Evolutionary conservation across 2,329 filamentous ascomycete species (phyloP), one percentile per base, ranked within the genome.

Genomic region (Ophiostoma himal-ulmi): DNA sequence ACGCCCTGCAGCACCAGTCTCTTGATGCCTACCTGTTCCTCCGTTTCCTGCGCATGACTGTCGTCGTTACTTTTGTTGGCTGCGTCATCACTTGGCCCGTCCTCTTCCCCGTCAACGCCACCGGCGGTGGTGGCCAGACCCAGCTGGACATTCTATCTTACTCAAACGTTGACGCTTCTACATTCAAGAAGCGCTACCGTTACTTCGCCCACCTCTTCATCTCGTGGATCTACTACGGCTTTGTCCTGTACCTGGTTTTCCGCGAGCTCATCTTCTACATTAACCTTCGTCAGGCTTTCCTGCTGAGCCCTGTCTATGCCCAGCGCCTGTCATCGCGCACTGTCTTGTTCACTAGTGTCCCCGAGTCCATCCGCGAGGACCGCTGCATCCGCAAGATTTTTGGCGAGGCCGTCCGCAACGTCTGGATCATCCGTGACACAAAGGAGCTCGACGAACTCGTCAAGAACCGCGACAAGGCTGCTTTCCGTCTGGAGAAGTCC

Each of bases 231-330:
- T 98, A 92, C 80, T 93, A 91, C 79, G 87, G 87, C 65, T 98
- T 98, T 77, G 85, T 98, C 74, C 90, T 98, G 79, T 95, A 92
- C 80, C 91, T 93, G 75, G 88, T 99, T 70, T 93, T 93, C 52
- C 88, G 95, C 73, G 95, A 99, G 80, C 89, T 89, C 77, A 90
- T 99, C 76, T 98, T 90, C 85, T 96, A 93, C 80, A 93, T 98
- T 82, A 97, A 96, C 76, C 81, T 99, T 69, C 91, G 94, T 74
- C 95, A 98, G 81, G 94, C 94, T 0, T 98, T 96, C 81, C 87
- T 94, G 22, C 84, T 96, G 71, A 93, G 93, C 11, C 93, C 92
- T 1, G 83, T 91, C 69, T 94, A 97, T 77, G 87, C 93, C 36
- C 90, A 89, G 75, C 91, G 94, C 34, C 88, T 98, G 64, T 98